These are phyloP conservation scores for Ciborinia camelliae DNA, from an alignment of 2,329 filamentous ascomycete species.

Conservation along the genomic window DNA sequence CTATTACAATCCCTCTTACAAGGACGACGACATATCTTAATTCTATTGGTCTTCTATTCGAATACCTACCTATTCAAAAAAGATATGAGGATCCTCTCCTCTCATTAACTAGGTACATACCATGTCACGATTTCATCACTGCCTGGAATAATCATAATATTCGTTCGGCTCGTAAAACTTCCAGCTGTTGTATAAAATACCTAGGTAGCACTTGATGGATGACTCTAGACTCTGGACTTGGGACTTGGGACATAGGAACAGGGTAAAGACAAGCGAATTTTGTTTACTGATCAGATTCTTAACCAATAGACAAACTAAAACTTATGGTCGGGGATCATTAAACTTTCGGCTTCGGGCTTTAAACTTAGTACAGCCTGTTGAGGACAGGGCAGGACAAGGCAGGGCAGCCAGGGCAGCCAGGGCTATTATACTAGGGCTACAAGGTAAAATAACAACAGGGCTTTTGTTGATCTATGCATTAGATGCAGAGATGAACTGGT, in stretches of 20 bases:
- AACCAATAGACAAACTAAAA: too few species aligned
- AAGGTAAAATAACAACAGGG: neutral
- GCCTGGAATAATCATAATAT: too few species aligned
- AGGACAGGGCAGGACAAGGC: too few species aligned
- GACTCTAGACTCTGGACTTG: too few species aligned
- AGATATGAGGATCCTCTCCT: neutral
- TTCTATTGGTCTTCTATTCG: neutral
- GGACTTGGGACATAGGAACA: too few species aligned
- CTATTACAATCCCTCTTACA: neutral
- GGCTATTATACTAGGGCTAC: neutral
- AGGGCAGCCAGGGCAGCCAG: neutral
- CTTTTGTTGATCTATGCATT: neutral
- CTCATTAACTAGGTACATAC: too few species aligned
- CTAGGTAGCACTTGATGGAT: too few species aligned
- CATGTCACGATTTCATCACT: too few species aligned
- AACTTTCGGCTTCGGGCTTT: constrained; percentile 7
- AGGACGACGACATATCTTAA: neutral
- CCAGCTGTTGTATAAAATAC: too few species aligned
- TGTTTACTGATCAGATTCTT: neutral
- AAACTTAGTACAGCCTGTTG: too few species aligned
- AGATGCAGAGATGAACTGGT: neutral
- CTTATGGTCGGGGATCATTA: neutral
- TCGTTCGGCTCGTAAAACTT: too few species aligned
- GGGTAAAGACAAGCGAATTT: neutral
- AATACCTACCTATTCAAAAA: too few species aligned